Base-by-base conservation (phyloP, 805 yeast genomes). In the Geotrichum ghanense region DNA sequence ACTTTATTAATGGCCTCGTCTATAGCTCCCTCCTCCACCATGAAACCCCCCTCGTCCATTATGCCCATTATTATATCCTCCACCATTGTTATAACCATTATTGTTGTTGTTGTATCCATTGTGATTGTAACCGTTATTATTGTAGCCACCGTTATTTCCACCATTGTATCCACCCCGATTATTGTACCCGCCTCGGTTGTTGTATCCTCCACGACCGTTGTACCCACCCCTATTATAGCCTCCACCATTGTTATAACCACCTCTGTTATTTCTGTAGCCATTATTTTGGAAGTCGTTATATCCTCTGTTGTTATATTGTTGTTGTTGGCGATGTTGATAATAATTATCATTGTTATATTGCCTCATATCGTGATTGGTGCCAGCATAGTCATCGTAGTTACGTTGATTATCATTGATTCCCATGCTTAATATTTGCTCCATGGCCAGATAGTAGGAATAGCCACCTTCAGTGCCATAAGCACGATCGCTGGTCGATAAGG, bases 391-490 rank as follows among this genome's bases (percentile, higher is more conserved):
- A 22, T 48, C 42, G 22, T 48, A 45, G 35, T 45, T 42, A 16
- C 51, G 43, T 26, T 50, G 45, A 35, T 31, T 19, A 16, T 31
- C 19, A 16, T 9, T 16, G 5, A 19, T 16, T 17, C 26, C 34
- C 19, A 21, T 3, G 7, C 26, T n/a, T 25, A 22, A 20, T 21
- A 40, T 37, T 12, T 22, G 24, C 42, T 22, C 39, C 23, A 22
- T 5, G 27, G 7, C 22, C 49, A 49, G 10, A 51, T 3, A 41
- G 14, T 31, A 4, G 37, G 37, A 51, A 51, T 2, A 54, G 54
- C 22, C 48, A 44, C 53, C 62, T 26, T 7, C 61, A 50, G 1
- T 56, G 55, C 22, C 44, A 26, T 22, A 50, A 39, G 44, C 43
- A 40, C 27, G 52, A 48, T 16, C 59, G 42, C 12, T 44, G 48